These are phyloP conservation scores for Monascus ruber DNA, from an alignment of 2,329 filamentous ascomycete genomes.

Conservation along the genomic window DNA sequence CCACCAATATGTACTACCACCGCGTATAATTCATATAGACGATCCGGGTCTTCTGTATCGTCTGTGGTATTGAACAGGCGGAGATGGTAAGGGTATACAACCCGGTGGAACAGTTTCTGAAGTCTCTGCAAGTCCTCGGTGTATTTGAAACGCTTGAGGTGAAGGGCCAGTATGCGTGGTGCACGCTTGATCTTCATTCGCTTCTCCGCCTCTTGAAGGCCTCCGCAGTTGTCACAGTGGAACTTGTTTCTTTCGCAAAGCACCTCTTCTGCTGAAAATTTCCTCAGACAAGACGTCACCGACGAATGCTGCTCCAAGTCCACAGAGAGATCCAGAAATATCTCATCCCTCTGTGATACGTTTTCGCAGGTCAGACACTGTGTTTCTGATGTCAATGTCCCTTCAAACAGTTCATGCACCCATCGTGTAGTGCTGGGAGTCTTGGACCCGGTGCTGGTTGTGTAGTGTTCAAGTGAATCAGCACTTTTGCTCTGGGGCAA, in stretches of 20 bases:
- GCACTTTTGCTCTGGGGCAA: constrained; percentile 42
- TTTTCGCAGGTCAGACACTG: constrained; percentile 95
- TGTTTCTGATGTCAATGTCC: constrained; percentile 87
- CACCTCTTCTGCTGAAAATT: constrained; percentile 98
- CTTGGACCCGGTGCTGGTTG: constrained; percentile 38
- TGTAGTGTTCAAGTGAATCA: constrained; percentile 39
- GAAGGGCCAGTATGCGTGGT: constrained; percentile 80
- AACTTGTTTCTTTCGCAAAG: constrained; percentile 98
- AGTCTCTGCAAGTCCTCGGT: constrained; percentile 88
- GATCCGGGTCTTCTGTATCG: constrained; percentile 84
- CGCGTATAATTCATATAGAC: constrained; percentile 90
- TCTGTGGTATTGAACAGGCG: constrained; percentile 97
- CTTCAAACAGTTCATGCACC: constrained; percentile 97
- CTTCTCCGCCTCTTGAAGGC: constrained; percentile 94
- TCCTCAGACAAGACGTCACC: constrained; percentile 85
- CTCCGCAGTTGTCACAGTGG: constrained; percentile 93
- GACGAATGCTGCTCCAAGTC: constrained; percentile 92
- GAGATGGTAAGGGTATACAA: constrained; percentile 93
- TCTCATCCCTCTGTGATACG: constrained; percentile 86
- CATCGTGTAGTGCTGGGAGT: constrained; percentile 64
- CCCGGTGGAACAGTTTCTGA: constrained; percentile 92
- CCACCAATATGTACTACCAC: constrained; percentile 96
- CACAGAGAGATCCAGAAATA: constrained; percentile 90
- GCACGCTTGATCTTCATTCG: constrained; percentile 97
- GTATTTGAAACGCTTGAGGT: constrained; percentile 96